Evolutionary conservation across 2,329 filamentous ascomycete species (phyloP).

Genomic region (Dendryphion nanum): DNA sequence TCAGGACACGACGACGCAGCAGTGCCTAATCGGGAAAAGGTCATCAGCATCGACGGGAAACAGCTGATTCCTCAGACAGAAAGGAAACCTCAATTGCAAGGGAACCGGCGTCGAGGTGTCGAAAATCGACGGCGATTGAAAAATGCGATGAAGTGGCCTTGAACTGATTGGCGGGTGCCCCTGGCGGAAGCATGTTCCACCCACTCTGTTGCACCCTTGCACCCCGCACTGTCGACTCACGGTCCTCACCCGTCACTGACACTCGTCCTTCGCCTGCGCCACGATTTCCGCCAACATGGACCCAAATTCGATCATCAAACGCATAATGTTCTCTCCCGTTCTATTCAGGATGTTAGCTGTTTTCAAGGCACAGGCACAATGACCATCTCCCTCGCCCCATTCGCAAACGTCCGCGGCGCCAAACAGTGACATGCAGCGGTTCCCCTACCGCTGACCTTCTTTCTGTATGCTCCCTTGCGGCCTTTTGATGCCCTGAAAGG

Average conservation of each 20-base stretch:
- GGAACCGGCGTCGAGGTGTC: too few species aligned
- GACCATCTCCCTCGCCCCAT: conserved; percentile 14
- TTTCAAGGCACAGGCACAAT: conserved; percentile 15
- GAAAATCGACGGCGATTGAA: too few species aligned
- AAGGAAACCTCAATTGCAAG: conserved; percentile 20
- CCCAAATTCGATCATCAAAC: too few species aligned
- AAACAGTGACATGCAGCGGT: conserved; percentile 10
- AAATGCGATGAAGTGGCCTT: too few species aligned
- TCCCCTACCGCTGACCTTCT: background rate
- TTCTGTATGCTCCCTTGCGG: conserved; percentile 7
- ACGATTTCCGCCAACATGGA: too few species aligned
- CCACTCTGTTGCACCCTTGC: too few species aligned
- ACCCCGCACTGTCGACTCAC: too few species aligned
- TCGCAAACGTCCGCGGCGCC: conserved; percentile 17
- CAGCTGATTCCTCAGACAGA: conserved; percentile 14
- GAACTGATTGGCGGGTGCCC: too few species aligned
- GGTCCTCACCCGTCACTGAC: too few species aligned
- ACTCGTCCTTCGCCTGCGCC: too few species aligned
- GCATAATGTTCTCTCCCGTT: conserved; percentile 20
- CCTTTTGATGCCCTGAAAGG: background rate
- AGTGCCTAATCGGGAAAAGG: conserved; percentile 4
- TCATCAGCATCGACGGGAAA: background rate
- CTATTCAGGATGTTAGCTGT: conserved; percentile 12
- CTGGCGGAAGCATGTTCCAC: too few species aligned
- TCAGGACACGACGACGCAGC: conserved; percentile 3